These are phyloP conservation scores for Termitomyces sp. DNA, from an alignment of 768 basidiomycete genomes.

Conservation along the genomic window DNA sequence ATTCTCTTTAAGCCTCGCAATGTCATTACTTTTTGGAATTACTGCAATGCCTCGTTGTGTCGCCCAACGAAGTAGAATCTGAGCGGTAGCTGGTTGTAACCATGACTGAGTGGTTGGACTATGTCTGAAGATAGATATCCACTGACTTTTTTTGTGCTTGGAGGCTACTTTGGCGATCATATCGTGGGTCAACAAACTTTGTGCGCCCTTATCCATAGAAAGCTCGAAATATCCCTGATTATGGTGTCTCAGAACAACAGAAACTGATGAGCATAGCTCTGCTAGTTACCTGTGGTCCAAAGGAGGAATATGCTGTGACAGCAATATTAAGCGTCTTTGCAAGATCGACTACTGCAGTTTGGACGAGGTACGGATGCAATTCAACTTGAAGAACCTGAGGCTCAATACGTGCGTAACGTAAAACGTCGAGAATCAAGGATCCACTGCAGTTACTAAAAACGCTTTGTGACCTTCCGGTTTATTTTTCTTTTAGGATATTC, in stretches of 20 bases:
- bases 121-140: neutral
- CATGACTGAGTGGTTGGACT: neutral
- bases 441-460: constrained; percentile 65
- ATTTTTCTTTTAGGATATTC: neutral
- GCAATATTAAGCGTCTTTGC: constrained; percentile 54
- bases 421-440: constrained; percentile 64
- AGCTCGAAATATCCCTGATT: constrained; percentile 56
- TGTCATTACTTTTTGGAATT: constrained; percentile 64
- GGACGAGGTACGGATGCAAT: constrained; percentile 66
- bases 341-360: constrained; percentile 48
- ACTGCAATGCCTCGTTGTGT: constrained; percentile 70
- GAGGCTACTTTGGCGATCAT: constrained; percentile 37
- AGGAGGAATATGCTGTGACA: constrained; percentile 61
- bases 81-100: constrained; percentile 45
- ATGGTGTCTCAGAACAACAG: neutral
- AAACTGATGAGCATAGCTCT: neutral
- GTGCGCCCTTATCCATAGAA: constrained; percentile 43
- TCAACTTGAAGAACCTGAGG: constrained; percentile 68
- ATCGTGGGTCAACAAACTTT: constrained; percentile 50
- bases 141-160: constrained; percentile 48
- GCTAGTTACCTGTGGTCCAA: constrained; percentile 26
- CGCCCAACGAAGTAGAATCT: constrained; percentile 76
- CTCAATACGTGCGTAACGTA: constrained; percentile 72
- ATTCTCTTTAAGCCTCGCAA: constrained; percentile 46
- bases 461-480: neutral